Evolutionary conservation across 495 filamentous ascomycete genomes (phyloP).

Genomic region (Neohortaea acidophila): DNA sequence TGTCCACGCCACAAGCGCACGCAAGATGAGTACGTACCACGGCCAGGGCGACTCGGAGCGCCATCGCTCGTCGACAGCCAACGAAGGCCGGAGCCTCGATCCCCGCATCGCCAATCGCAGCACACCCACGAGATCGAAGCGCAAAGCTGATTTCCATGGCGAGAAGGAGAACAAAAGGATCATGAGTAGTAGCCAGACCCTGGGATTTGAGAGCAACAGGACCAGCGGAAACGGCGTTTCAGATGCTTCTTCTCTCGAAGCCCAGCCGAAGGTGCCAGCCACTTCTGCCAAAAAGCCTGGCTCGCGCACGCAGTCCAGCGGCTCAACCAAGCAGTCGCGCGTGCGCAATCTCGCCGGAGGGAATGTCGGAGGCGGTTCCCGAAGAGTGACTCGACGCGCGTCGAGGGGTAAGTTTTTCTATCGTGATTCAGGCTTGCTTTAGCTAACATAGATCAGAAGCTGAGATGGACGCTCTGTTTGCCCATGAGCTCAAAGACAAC

Average conservation of each 20-base stretch:
- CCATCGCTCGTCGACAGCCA: neutral
- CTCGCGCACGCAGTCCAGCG: too few species aligned
- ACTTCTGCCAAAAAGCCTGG: too few species aligned
- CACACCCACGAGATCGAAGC: conserved; percentile 1
- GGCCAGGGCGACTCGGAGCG: conserved; percentile 1
- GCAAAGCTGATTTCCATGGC: conserved; percentile 4
- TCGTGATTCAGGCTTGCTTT: neutral
- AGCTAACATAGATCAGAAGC: conserved; percentile 8
- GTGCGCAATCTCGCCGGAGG: conserved; percentile 12
- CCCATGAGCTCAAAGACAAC: conserved; percentile 10
- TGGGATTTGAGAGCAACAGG: too few species aligned
- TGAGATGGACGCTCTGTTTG: conserved; percentile 13
- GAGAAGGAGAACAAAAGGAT: too few species aligned
- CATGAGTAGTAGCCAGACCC: too few species aligned
- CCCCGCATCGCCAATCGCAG: conserved; percentile 2
- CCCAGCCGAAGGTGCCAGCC: too few species aligned
- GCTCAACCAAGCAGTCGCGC: too few species aligned
- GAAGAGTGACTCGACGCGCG: conserved; percentile 12
- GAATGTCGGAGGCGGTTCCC: neutral
- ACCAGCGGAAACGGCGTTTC: too few species aligned
- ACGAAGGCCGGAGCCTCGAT: neutral
- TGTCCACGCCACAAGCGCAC: conserved; percentile 1
- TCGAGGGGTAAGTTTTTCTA: neutral
- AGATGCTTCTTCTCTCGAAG: too few species aligned
- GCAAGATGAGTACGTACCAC: conserved; percentile 8